A percentile compares a stretch with the other conserved stretches of the same genome.
Conservation (phyloP, 1,139 yeast species). For the Lodderomyces metapsilosis region DNA sequence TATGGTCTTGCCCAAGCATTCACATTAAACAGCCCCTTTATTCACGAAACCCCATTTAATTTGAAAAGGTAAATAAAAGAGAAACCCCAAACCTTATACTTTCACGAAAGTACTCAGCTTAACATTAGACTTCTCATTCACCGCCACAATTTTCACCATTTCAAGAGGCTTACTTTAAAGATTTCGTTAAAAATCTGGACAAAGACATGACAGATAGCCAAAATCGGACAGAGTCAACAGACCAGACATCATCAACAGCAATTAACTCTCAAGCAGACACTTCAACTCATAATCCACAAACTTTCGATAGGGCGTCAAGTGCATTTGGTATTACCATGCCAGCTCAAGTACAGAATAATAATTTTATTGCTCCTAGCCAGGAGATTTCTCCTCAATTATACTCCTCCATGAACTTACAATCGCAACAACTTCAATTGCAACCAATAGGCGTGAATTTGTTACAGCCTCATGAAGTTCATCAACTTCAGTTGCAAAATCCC, state of each 20-base stretch:
- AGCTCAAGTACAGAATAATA: neutral
- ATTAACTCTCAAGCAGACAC: neutral
- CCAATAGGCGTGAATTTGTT: neutral
- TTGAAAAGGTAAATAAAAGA: too few species aligned
- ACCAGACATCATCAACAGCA: neutral
- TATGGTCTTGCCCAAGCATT: too few species aligned
- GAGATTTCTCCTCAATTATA: neutral
- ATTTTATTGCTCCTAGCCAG: neutral
- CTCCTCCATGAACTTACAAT: neutral
- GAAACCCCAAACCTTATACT: too few species aligned
- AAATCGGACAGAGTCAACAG: slow-evolving; percentile 2
- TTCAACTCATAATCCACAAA: neutral
- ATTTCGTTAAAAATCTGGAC: slow-evolving; percentile 7
- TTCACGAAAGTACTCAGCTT: too few species aligned
- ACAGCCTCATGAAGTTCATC: neutral
- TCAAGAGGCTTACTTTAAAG: too few species aligned
- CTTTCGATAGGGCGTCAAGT: neutral
- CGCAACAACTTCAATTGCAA: slow-evolving; percentile 2
- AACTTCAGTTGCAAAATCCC: neutral
- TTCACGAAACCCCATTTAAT: too few species aligned
- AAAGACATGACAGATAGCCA: slow-evolving; percentile 12
- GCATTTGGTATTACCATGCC: neutral
- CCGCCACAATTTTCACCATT: too few species aligned
- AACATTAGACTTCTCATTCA: too few species aligned
- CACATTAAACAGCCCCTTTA: too few species aligned